These are phyloP conservation scores for Curvularia sp. DNA, from an alignment of 2,329 filamentous ascomycete species.

Conservation along the genomic window DNA sequence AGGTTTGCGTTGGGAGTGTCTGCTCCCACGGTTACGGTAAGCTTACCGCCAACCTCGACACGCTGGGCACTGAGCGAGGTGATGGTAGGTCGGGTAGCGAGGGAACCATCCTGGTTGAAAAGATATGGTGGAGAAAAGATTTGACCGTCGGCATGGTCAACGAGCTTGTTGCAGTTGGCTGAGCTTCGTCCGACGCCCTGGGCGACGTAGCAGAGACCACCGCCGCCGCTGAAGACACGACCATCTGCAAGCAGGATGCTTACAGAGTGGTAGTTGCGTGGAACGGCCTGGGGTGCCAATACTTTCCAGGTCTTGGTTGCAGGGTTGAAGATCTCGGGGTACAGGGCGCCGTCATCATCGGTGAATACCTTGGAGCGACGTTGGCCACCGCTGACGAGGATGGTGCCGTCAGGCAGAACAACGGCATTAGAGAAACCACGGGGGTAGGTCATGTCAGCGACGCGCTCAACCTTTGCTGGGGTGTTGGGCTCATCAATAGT, in stretches of 20 bases:
- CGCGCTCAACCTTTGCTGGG: constrained; percentile 31
- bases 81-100: constrained; percentile 29
- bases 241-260: constrained; percentile 36
- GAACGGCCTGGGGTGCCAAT: constrained; percentile 33
- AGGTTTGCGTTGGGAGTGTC: constrained; percentile 20
- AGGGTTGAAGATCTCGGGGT: constrained; percentile 38
- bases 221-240: constrained; percentile 35
- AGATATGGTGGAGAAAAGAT: constrained; percentile 41
- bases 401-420: constrained; percentile 38
- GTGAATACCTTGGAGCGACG: constrained; percentile 34
- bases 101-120: constrained; percentile 34
- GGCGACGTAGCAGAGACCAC: constrained; percentile 35
- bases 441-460: constrained; percentile 35
- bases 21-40: constrained; percentile 22
- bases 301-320: constrained; percentile 33
- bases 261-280: constrained; percentile 38
- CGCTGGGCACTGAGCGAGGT: constrained; percentile 20
- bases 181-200: constrained; percentile 26
- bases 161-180: constrained; percentile 38
- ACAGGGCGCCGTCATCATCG: constrained; percentile 31
- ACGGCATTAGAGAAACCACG: constrained; percentile 37
- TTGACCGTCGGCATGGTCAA: constrained; percentile 39
- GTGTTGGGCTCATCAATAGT: constrained; percentile 30
- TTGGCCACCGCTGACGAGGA: constrained; percentile 39
- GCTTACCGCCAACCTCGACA: constrained; percentile 30